A percentile compares a stretch with the other conserved stretches of the same genome.
Conservation (phyloP, 2,329 filamentous ascomycete genomes). For the Stachybotrys echinatus region DNA sequence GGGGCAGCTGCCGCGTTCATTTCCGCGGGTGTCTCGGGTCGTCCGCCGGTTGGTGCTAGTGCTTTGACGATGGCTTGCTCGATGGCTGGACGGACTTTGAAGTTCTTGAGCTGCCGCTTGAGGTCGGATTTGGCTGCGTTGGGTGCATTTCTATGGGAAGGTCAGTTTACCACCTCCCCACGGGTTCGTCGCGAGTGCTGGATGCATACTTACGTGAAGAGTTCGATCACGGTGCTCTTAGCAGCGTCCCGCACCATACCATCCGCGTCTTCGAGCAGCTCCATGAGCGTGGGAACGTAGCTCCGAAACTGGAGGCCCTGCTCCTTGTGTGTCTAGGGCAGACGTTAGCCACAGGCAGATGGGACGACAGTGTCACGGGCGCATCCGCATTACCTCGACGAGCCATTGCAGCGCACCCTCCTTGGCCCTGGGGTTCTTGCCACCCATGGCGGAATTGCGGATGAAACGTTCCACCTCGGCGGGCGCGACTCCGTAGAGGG, state of each 20-base stretch:
- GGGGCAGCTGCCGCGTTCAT: constrained; percentile 31
- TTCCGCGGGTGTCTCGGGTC: constrained; percentile 35
- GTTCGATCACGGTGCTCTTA: constrained; percentile 76
- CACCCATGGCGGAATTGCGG: constrained; percentile 70
- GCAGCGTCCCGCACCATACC: constrained; percentile 80
- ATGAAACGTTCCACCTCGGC: constrained; percentile 75
- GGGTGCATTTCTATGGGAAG: constrained; percentile 58
- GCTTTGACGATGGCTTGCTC: constrained; percentile 74
- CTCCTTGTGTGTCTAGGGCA: constrained; percentile 68
- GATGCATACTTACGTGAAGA: constrained; percentile 61
- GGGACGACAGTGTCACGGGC: neutral
- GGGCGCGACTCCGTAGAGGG: constrained; percentile 66
- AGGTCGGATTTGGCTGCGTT: constrained; percentile 82
- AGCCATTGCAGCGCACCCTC: constrained; percentile 84
- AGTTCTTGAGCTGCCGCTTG: constrained; percentile 77
- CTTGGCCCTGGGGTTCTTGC: constrained; percentile 79
- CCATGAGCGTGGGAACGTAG: constrained; percentile 80
- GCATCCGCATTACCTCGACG: constrained; percentile 50
- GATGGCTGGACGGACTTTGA: constrained; percentile 83
- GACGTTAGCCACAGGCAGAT: constrained; percentile 1
- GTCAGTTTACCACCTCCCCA: constrained; percentile 4
- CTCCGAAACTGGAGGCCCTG: constrained; percentile 73
- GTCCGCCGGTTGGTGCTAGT: constrained; percentile 49
- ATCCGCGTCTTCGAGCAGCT: constrained; percentile 85
- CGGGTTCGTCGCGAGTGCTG: neutral